Conservation (phyloP, 2,329 filamentous ascomycete genomes). For the Sporothrix inflata region DNA sequence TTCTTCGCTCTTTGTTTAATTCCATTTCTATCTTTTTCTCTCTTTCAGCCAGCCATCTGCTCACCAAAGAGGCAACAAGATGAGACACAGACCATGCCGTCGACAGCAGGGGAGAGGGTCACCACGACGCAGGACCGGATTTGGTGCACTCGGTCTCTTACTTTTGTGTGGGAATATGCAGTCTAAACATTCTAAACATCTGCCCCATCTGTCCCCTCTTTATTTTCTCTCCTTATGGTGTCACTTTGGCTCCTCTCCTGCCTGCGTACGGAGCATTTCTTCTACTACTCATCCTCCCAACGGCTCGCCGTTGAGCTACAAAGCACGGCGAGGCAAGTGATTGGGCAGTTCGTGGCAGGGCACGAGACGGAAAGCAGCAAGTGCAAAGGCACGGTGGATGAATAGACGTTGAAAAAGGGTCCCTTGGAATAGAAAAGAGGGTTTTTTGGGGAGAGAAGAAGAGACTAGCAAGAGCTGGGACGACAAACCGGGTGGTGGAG, state of each 20-base stretch:
- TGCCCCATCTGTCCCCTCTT: background rate
- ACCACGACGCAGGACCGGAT: background rate
- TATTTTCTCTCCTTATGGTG: background rate
- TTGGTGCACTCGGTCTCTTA: background rate
- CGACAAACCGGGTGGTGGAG: background rate
- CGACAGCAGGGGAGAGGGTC: background rate
- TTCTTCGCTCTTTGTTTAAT: background rate
- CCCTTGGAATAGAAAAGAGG: background rate
- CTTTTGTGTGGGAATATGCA: background rate
- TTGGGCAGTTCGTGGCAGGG: background rate
- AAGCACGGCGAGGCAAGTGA: background rate
- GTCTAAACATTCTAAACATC: background rate
- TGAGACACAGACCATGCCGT: conserved; percentile 15
- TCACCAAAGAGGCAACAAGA: conserved; percentile 10
- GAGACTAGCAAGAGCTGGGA: background rate
- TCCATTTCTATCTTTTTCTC: background rate
- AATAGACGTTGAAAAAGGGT: conserved; percentile 12
- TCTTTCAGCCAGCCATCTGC: background rate
- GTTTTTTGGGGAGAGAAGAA: background rate
- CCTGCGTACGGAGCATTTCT: background rate
- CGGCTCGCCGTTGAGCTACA: conserved; percentile 8
- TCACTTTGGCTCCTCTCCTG: background rate
- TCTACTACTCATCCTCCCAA: conserved; percentile 5
- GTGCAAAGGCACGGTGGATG: background rate
- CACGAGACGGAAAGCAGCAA: background rate